These are phyloP conservation scores for Lachancea waltii DNA, from an alignment of 805 yeast genomes.

Conservation along the genomic window DNA sequence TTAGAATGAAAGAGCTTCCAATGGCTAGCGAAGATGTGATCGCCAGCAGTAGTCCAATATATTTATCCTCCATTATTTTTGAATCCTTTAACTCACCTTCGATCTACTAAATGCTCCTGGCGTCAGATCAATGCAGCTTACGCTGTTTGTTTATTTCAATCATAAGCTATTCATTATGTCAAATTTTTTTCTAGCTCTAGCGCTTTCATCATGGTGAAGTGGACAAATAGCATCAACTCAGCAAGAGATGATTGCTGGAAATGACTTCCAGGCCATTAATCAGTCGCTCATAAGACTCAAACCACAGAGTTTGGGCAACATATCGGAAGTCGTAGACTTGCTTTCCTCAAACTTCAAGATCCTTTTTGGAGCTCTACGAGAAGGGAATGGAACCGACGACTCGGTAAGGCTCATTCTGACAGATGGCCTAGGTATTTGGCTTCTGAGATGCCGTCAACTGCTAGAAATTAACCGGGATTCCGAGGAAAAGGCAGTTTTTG, in stretches of 20 bases:
- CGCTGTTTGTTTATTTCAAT: neutral
- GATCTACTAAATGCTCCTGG: no score
- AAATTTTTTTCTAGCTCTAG: no score
- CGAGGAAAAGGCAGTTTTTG: slow-evolving; percentile 7
- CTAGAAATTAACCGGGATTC: slow-evolving; percentile 15
- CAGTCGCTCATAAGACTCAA: neutral
- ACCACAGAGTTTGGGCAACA: neutral
- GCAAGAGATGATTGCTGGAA: neutral
- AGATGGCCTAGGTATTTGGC: slow-evolving; percentile 62
- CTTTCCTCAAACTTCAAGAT: slow-evolving; percentile 3
- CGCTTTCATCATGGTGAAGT: no score
- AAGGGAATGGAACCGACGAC: slow-evolving; percentile 8
- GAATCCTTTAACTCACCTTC: no score
- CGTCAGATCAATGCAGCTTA: no score
- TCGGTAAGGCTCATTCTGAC: slow-evolving; percentile 36
- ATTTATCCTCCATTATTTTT: slow-evolving; percentile 75
- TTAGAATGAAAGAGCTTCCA: slow-evolving; percentile 83
- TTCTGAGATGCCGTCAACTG: slow-evolving; percentile 47
- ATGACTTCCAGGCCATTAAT: neutral
- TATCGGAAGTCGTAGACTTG: neutral
- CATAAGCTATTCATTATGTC: neutral
- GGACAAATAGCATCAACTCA: no score
- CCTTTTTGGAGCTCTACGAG: slow-evolving; percentile 4
- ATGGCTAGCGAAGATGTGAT: slow-evolving; percentile 82
- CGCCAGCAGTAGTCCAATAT: slow-evolving; percentile 83